phyloP scores from a whole-genome alignment of 495 filamentous ascomycete genomes.

The Penicillium cinerascens region DNA sequence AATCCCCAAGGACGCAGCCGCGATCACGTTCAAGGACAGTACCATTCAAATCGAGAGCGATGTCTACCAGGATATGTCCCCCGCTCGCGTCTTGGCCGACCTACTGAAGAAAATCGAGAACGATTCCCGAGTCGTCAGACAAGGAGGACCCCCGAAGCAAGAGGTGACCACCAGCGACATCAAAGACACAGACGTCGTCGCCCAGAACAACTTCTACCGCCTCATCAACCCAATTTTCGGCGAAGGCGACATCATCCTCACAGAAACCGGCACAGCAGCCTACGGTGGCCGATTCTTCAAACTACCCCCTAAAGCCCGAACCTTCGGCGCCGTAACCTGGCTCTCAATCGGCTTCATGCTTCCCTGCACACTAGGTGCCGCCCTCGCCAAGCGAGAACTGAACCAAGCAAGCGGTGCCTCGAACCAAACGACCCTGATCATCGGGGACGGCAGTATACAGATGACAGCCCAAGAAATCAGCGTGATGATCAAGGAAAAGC shows the following conservation, averaged over 20 bases:
- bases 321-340: slow-evolving; percentile 40
- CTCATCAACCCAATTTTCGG: slow-evolving; percentile 28
- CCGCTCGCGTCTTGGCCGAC: slow-evolving; percentile 15
- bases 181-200: slow-evolving; percentile 17
- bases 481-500: slow-evolving; percentile 65
- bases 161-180: slow-evolving; percentile 10
- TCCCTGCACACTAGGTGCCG: slow-evolving; percentile 45
- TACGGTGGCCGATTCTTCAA: slow-evolving; percentile 31
- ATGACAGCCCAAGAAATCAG: slow-evolving; percentile 74
- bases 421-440: slow-evolving; percentile 60
- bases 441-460: slow-evolving; percentile 80
- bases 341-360: slow-evolving; percentile 49
- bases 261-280: slow-evolving; percentile 40
- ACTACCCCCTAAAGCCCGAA: slow-evolving; percentile 24
- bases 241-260: slow-evolving; percentile 37
- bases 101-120: slow-evolving; percentile 24
- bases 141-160: slow-evolving; percentile 12
- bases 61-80: slow-evolving; percentile 22
- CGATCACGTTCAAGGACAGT: slow-evolving; percentile 27
- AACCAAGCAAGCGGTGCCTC: slow-evolving; percentile 15
- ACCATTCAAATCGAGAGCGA: slow-evolving; percentile 30
- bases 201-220: slow-evolving; percentile 32
- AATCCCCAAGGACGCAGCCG: slow-evolving; percentile 21
- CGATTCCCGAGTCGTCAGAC: slow-evolving; percentile 10
- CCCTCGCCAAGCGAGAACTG: slow-evolving; percentile 40